Evolutionary conservation across 83 land plant species (phyloP).

Genomic region (Thuja plicata): DNA sequence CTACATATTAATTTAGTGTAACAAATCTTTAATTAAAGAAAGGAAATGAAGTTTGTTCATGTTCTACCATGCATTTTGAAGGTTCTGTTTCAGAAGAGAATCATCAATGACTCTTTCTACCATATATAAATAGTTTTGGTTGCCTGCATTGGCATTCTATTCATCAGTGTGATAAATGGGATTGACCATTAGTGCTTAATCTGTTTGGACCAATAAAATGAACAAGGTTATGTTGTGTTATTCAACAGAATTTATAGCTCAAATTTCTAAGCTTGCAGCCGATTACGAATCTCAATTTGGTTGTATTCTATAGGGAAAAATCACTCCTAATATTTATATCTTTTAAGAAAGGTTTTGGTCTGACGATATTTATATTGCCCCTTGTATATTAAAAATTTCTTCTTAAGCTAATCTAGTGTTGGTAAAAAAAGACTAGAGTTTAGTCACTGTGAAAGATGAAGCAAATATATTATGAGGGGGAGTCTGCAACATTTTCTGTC

Average conservation of each 20-base stretch:
- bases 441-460: background rate
- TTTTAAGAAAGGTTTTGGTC: too few species aligned
- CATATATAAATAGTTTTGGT: background rate
- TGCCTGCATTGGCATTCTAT: background rate
- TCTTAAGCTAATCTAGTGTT: background rate
- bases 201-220: background rate
- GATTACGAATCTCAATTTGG: background rate
- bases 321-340: background rate
- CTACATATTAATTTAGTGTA: background rate
- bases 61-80: background rate
- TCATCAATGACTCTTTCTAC: background rate
- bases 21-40: background rate
- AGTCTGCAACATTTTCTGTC: background rate
- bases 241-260: background rate
- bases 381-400: background rate
- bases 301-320: background rate
- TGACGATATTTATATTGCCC: too few species aligned
- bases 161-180: background rate
- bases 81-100: background rate
- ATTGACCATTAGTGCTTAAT: background rate
- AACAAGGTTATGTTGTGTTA: background rate
- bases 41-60: background rate
- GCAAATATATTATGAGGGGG: background rate
- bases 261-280: background rate
- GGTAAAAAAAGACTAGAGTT: background rate